Evolutionary conservation across 768 basidiomycete genomes (phyloP), one percentile per base, ranked within the genome.

Genomic region (Amanita rubescens): DNA sequence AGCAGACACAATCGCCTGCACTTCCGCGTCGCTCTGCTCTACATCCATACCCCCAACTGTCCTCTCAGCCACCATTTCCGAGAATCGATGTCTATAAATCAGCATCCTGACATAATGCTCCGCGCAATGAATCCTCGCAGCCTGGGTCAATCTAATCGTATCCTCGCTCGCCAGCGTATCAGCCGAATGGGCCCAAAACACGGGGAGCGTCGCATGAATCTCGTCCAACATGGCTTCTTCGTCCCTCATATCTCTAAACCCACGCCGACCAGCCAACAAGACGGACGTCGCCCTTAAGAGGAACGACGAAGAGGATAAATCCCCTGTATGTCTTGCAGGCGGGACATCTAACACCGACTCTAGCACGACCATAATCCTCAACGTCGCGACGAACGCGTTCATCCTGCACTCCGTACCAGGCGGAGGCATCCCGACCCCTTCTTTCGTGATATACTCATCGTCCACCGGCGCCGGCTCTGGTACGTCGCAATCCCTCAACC

Each of bases 401-500:
- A 94, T 80, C 49, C 90, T 78, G 61, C 81, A 85, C 60, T 88
- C 84, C 5, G 78, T 81, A 33, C 87, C 87, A 3, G 78, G 72
- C 2, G 90, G 83, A 47, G 91, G 90, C 2, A 75, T 65, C 14
- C 74, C 75, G 38, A 88, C 68, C 20, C 80, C 78, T 12, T 93
- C 92, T 30, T 74, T 78, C 1, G 90, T 85, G 58, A 95, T 86
- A 65, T 78, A 88, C 64, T 96, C 93, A 65, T 96, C 94, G 64
- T 94, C 94, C 17, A 94, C 81, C 17, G 87, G 75, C 5, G 83
- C 70, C 2, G 92, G 91, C 65, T 94, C 94, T 4, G 82, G 78
- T n/a, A 94, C 87, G 63, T 96, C 93, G 68, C 91, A 94, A 64
- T 95, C 93, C 57, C 90, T 77, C 56, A 94, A 69, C 43, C 92